These are phyloP conservation scores for Pseudodiploospora longispora DNA, from an alignment of 2,329 filamentous ascomycete species.

Conservation along the genomic window DNA sequence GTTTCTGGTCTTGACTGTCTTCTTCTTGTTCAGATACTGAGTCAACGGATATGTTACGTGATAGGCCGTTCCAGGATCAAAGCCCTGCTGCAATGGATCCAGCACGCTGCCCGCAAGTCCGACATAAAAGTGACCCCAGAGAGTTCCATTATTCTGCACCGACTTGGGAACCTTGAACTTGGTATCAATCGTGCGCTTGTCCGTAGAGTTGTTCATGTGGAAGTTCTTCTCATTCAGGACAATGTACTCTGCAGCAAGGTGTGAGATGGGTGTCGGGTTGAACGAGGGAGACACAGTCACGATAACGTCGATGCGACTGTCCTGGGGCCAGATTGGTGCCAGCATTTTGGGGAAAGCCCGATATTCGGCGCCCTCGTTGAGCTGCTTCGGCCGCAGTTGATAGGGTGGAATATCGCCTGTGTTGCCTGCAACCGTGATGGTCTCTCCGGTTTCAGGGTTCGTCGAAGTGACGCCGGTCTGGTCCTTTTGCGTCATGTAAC, in stretches of 20 bases:
- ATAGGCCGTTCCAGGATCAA: constrained; percentile 68
- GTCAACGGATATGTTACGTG: constrained; percentile 81
- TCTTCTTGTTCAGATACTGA: constrained; percentile 87
- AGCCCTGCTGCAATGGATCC: constrained; percentile 65
- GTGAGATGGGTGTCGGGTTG: constrained; percentile 58
- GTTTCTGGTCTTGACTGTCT: constrained; percentile 78
- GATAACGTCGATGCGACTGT: constrained; percentile 71
- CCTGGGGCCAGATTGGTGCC: constrained; percentile 79
- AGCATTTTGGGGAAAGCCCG: constrained; percentile 60
- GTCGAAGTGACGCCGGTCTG: constrained; percentile 39
- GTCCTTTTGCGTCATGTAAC: constrained; percentile 42
- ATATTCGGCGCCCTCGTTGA: constrained; percentile 55
- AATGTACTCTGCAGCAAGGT: constrained; percentile 57
- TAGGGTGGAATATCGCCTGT: constrained; percentile 55
- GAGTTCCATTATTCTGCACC: constrained; percentile 85
- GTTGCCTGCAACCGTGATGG: constrained; percentile 45
- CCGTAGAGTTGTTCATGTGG: constrained; percentile 67
- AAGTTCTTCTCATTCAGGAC: constrained; percentile 78
- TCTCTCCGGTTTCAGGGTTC: constrained; percentile 41
- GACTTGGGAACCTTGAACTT: constrained; percentile 67
- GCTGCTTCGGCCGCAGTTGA: constrained; percentile 50
- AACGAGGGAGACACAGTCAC: constrained; percentile 77
- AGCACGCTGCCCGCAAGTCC: constrained; percentile 66
- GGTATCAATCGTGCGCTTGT: constrained; percentile 69
- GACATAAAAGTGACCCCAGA: constrained; percentile 92